Evolutionary conservation across 371 early-diverging fungal genomes (phyloP).

Genomic region (Blastocladiella emersonii): DNA sequence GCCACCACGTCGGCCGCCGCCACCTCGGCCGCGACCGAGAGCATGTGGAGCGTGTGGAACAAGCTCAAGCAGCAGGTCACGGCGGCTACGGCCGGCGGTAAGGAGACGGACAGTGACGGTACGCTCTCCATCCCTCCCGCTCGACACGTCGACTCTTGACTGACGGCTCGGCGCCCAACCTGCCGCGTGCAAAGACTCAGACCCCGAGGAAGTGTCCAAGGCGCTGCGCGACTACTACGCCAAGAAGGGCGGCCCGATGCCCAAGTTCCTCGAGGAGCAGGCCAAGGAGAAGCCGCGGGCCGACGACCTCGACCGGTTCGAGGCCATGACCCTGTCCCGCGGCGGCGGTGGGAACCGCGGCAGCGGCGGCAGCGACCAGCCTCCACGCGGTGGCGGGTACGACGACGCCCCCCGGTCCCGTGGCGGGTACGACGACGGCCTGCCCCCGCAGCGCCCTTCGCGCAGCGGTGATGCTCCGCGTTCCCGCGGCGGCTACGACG

Average conservation of each 20-base stretch:
- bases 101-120: neutral
- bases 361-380: too few species aligned
- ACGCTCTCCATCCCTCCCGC: neutral
- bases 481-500: too few species aligned
- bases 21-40: neutral
- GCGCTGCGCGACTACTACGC: slow-evolving; percentile 6
- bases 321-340: neutral
- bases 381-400: too few species aligned
- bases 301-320: neutral
- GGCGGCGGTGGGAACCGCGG: neutral
- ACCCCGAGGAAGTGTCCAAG: slow-evolving; percentile 4
- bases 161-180: neutral
- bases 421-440: too few species aligned
- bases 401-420: too few species aligned
- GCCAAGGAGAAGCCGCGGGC: neutral
- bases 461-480: too few species aligned
- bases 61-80: neutral
- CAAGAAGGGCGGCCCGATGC: slow-evolving; percentile 5
- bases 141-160: neutral
- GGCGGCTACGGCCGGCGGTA: neutral
- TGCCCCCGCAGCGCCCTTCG: too few species aligned
- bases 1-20: neutral
- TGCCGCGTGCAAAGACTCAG: too few species aligned
- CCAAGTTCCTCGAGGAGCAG: neutral
- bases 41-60: slow-evolving; percentile 1